Conservation (phyloP, 2,329 filamentous ascomycete species). For the Dothiorella sarmentorum region DNA sequence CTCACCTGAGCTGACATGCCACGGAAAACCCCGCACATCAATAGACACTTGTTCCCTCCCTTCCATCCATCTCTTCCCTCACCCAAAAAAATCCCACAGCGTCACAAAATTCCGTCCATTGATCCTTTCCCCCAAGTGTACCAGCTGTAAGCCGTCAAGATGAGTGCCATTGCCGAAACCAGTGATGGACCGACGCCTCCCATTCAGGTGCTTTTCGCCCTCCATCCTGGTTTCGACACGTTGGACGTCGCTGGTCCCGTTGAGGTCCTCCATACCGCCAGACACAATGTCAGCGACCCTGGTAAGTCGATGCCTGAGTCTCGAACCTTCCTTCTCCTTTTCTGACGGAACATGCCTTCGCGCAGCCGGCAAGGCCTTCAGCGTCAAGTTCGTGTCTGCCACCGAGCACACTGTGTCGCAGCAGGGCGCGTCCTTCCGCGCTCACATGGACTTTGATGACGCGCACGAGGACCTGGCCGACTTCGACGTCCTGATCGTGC, state of each 20-base stretch:
- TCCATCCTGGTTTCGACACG: constrained; percentile 55
- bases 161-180: constrained; percentile 46
- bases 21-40: constrained; percentile 11
- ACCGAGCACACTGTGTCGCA: constrained; percentile 48
- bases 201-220: constrained; percentile 60
- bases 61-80: neutral
- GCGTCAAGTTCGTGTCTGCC: constrained; percentile 50
- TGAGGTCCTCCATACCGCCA: constrained; percentile 54
- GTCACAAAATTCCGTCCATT: neutral
- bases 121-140: neutral
- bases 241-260: constrained; percentile 57
- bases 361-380: constrained; percentile 52
- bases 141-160: constrained; percentile 29
- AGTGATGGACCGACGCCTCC: constrained; percentile 36
- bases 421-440: constrained; percentile 67
- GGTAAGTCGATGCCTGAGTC: constrained; percentile 38
- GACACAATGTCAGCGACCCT: constrained; percentile 53
- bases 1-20: constrained; percentile 1
- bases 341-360: neutral
- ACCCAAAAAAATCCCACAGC: neutral
- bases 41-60: neutral
- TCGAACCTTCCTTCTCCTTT: too few relatives aligned
- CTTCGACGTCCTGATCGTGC: constrained; percentile 75
- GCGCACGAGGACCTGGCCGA: constrained; percentile 69
- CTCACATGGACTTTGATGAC: constrained; percentile 75